A percentile compares a stretch with the other conserved stretches of the same genome.
Conservation (phyloP, 257 asterid species). For the Nicotiana knightiana region DNA sequence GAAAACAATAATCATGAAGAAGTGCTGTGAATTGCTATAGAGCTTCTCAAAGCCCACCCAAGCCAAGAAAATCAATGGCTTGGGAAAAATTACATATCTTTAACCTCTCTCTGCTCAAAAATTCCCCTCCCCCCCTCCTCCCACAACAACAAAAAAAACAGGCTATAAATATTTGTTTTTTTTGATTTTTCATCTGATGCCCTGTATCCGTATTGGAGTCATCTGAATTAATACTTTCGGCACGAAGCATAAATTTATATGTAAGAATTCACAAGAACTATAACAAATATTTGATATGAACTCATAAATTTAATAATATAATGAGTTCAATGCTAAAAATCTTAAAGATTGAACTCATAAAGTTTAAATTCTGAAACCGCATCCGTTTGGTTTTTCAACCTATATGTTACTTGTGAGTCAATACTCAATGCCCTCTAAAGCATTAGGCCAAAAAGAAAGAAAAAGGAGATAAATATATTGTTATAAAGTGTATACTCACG, state of each 20-base stretch:
- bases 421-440: background rate
- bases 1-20: background rate
- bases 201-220: too few species aligned
- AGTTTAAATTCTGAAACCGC: too few species aligned
- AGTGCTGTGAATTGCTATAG: background rate
- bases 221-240: too few species aligned
- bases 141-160: too few species aligned
- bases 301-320: too few species aligned
- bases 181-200: rapidly evolving
- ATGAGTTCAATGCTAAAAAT: too few species aligned
- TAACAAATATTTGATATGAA: too few species aligned
- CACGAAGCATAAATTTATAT: too few species aligned
- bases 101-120: background rate
- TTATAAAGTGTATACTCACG: background rate
- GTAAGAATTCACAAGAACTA: too few species aligned
- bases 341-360: too few species aligned
- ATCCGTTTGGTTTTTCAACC: background rate
- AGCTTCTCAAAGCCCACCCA: background rate
- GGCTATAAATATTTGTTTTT: background rate
- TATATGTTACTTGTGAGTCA: background rate
- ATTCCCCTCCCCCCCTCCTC: too few species aligned
- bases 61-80: background rate
- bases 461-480: background rate
- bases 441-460: background rate
- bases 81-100: background rate